phyloP scores from a whole-genome alignment of 805 yeast genomes.

The Candida koratica region DNA sequence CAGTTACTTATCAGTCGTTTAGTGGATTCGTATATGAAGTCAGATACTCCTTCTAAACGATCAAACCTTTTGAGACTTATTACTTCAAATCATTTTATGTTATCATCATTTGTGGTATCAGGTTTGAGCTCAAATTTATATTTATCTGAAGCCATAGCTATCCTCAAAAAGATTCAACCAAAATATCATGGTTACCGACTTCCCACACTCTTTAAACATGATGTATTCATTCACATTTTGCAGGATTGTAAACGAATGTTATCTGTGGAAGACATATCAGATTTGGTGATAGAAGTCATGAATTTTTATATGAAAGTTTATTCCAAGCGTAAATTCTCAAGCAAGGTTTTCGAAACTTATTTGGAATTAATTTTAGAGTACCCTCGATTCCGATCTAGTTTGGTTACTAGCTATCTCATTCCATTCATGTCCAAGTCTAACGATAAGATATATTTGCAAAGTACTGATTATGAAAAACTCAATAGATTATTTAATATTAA shows the following conservation, averaged over 20 bases:
- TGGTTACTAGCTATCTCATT: constrained; percentile 3
- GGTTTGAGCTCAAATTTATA: constrained; percentile 24
- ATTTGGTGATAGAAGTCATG: constrained; percentile 9
- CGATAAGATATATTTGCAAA: constrained; percentile 6
- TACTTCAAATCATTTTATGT: constrained; percentile 23
- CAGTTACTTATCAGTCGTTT: constrained; percentile 17
- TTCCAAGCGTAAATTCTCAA: background rate
- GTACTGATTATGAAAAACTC: constrained; percentile 9
- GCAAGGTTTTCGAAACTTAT: constrained; percentile 9
- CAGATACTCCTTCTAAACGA: constrained; percentile 8
- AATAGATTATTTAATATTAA: constrained; percentile 5
- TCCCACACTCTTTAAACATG: constrained; percentile 14
- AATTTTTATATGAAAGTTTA: constrained; percentile 11
- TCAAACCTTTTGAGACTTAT: constrained; percentile 14
- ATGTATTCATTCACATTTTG: constrained; percentile 14
- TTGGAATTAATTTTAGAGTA: constrained; percentile 6
- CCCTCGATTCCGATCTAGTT: constrained; percentile 10
- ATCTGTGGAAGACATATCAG: background rate
- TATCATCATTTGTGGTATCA: constrained; percentile 25
- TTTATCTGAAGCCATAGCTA: constrained; percentile 23
- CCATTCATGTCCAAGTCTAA: background rate
- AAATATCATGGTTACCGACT: constrained; percentile 10
- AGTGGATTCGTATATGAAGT: constrained; percentile 16
- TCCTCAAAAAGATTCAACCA: constrained; percentile 19
- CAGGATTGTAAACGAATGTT: constrained; percentile 10